Percentiles rank a stretch among this genome's conserved stretches.
Conservation (phyloP, 2,329 filamentous ascomycete genomes). For the Pleomassaria siparia region DNA sequence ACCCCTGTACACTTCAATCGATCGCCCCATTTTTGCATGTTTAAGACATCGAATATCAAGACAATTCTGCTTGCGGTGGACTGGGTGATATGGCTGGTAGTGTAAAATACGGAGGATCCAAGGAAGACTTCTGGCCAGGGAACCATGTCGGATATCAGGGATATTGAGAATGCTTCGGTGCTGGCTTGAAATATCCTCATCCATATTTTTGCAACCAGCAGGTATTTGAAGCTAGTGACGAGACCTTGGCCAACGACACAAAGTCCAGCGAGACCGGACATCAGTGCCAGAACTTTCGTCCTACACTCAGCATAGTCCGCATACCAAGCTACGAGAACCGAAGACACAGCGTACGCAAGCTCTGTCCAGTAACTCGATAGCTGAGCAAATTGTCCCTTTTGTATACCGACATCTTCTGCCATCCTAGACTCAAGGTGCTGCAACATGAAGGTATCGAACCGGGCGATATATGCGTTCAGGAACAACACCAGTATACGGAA, state of each 20-base stretch:
- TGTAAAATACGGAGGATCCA: conserved; percentile 17
- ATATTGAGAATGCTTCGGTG: conserved; percentile 24
- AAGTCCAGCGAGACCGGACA: conserved; percentile 22
- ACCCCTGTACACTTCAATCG: conserved; percentile 19
- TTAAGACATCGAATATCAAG: conserved; percentile 9
- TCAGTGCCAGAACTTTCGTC: conserved; percentile 20
- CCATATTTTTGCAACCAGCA: conserved; percentile 23
- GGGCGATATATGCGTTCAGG: conserved; percentile 25
- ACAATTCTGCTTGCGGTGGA: conserved; percentile 20
- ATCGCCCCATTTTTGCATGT: conserved; percentile 15
- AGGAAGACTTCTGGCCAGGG: conserved; percentile 21
- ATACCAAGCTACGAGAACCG: conserved; percentile 19
- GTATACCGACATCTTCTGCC: conserved; percentile 14
- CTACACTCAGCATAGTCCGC: conserved; percentile 22
- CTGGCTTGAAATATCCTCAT: conserved; percentile 25
- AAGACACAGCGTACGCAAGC: conserved; percentile 21
- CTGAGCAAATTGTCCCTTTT: conserved; percentile 15
- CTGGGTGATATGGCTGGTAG: conserved; percentile 21
- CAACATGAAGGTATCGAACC: conserved; percentile 29
- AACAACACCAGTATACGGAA: conserved; percentile 15
- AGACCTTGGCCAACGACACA: conserved; percentile 27
- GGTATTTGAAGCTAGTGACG: conserved; percentile 23
- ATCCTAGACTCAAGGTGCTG: conserved; percentile 23
- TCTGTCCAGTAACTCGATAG: conserved; percentile 27
- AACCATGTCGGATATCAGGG: conserved; percentile 27